Evolutionary conservation across 805 yeast genomes (phyloP).

Genomic region (Wickerhamomyces canadensis): DNA sequence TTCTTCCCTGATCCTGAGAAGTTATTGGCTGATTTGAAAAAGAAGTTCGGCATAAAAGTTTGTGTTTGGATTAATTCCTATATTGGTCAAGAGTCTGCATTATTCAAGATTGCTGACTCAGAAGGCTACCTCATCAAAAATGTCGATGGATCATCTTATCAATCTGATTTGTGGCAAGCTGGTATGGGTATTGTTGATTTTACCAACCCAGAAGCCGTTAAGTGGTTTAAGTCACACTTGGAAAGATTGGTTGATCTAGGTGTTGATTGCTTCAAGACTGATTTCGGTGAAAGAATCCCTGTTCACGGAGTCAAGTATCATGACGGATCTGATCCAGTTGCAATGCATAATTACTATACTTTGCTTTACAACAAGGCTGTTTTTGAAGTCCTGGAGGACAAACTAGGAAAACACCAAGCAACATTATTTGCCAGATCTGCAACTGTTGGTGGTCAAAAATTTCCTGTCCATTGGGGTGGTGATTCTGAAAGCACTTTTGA

Average conservation of each 20-base stretch:
- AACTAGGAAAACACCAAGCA: slow-evolving; percentile 17
- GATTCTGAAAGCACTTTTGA: slow-evolving; percentile 21
- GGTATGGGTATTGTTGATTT: slow-evolving; percentile 21
- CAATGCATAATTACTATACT: slow-evolving; percentile 20
- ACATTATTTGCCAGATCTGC: slow-evolving; percentile 21
- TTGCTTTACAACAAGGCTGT: slow-evolving; percentile 18
- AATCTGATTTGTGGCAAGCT: slow-evolving; percentile 21
- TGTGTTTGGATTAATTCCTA: slow-evolving; percentile 21
- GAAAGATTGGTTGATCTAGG: slow-evolving; percentile 16
- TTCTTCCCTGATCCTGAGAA: slow-evolving; percentile 18
- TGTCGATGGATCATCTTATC: slow-evolving; percentile 15
- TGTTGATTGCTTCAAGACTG: slow-evolving; percentile 20
- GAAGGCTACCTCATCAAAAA: slow-evolving; percentile 18
- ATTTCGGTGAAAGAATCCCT: slow-evolving; percentile 22
- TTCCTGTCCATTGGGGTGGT: slow-evolving; percentile 24
- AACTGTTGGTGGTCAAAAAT: slow-evolving; percentile 19
- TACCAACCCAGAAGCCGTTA: slow-evolving; percentile 19
- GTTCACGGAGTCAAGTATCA: slow-evolving; percentile 12
- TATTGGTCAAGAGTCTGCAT: slow-evolving; percentile 16
- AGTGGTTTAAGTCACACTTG: slow-evolving; percentile 15
- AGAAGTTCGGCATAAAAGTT: slow-evolving; percentile 32
- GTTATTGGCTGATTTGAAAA: slow-evolving; percentile 27
- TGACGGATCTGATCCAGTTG: slow-evolving; percentile 11
- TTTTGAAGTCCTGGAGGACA: slow-evolving; percentile 16
- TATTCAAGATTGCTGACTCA: slow-evolving; percentile 15